phyloP scores from a whole-genome alignment of 495 filamentous ascomycete species.

The Ramalina intermedia region DNA sequence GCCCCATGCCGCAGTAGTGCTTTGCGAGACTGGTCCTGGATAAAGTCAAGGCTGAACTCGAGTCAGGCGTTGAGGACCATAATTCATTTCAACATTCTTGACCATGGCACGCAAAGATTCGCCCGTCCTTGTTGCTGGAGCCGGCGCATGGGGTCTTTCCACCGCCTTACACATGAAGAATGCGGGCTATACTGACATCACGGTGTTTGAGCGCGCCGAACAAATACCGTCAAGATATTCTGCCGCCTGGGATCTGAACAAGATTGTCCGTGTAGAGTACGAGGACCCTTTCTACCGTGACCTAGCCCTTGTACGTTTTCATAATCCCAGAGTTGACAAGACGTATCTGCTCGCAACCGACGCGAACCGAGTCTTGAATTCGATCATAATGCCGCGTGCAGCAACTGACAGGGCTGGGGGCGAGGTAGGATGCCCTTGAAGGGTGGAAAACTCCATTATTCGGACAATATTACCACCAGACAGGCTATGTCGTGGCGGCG shows the following conservation, averaged over 20 bases:
- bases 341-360: background rate
- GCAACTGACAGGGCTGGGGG: no score
- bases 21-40: no score
- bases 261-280: conserved; percentile 42
- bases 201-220: conserved; percentile 29
- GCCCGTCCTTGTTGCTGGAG: conserved; percentile 29
- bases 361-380: no score
- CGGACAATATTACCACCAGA: no score
- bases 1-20: no score
- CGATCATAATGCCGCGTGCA: no score
- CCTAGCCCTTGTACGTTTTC: conserved; percentile 26
- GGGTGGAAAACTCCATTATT: no score
- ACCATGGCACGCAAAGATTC: conserved; percentile 5
- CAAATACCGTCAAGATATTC: conserved; percentile 21
- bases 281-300: conserved; percentile 40
- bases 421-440: no score
- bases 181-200: conserved; percentile 29
- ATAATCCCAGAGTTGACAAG: conserved; percentile 3
- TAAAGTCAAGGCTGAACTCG: no score
- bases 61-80: no score
- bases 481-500: no score
- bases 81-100: conserved; percentile 43
- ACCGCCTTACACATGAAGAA: conserved; percentile 33
- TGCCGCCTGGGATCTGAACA: conserved; percentile 39
- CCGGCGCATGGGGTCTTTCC: conserved; percentile 34